Percentiles rank a stretch among this genome's conserved stretches.
These are phyloP conservation scores for Flueggea neowawraea DNA, from an alignment of 441 rosid genomes.

Conservation along the genomic window DNA sequence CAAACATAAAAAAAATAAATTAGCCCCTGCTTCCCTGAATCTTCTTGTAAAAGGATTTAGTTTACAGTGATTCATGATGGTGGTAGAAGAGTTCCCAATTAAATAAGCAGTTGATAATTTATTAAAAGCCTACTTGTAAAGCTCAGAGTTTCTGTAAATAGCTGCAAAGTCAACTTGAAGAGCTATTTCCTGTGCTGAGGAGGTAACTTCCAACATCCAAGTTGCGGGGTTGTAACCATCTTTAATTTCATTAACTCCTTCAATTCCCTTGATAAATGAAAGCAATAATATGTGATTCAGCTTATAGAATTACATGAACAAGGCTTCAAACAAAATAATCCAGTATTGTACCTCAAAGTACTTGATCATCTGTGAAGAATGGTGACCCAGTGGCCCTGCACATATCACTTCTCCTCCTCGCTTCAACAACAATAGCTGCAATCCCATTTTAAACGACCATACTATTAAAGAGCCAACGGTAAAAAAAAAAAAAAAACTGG, in stretches of 20 bases:
- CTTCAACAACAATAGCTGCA: conserved; percentile 66
- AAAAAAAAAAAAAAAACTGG: background rate
- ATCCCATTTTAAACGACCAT: background rate
- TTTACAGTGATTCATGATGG: too few relatives aligned
- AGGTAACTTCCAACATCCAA: conserved; percentile 84
- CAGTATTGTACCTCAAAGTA: conserved; percentile 56
- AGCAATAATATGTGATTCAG: too few relatives aligned
- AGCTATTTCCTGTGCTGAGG: conserved; percentile 49
- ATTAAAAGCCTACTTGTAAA: conserved; percentile 37
- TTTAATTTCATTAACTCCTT: conserved; percentile 59
- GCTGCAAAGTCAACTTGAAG: conserved; percentile 56
- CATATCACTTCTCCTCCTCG: conserved; percentile 83
- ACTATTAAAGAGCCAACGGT: background rate
- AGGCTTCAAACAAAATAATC: too few relatives aligned
- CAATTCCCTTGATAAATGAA: conserved; percentile 34
- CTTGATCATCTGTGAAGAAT: conserved; percentile 48
- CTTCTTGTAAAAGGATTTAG: too few relatives aligned
- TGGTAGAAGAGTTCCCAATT: background rate
- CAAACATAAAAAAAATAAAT: background rate
- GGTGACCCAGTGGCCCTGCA: conserved; percentile 74
- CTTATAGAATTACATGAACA: too few relatives aligned
- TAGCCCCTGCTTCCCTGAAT: background rate
- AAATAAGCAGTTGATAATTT: background rate
- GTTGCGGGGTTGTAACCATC: conserved; percentile 88
- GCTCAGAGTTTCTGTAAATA: conserved; percentile 57